Conservation (phyloP, 768 basidiomycete genomes). For the Russula emetica region DNA sequence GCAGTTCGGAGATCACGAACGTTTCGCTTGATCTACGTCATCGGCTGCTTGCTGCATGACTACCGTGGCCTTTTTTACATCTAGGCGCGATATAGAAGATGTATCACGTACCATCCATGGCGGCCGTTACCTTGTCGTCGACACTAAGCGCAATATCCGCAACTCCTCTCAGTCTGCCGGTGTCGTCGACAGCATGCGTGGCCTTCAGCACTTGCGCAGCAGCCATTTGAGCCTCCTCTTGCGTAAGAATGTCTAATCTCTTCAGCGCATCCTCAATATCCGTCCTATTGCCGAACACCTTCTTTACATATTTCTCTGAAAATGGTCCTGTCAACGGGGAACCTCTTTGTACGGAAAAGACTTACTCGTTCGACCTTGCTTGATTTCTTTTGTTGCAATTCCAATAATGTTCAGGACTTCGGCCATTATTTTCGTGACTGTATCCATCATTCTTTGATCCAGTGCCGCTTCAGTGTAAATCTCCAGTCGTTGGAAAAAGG, state of each 20-base stretch:
- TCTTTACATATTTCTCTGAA: slow-evolving; percentile 3
- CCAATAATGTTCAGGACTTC: background rate
- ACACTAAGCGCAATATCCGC: background rate
- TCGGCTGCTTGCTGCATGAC: background rate
- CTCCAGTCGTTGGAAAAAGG: background rate
- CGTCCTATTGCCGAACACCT: background rate
- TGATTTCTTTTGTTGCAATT: slow-evolving; percentile 1
- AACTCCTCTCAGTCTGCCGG: background rate
- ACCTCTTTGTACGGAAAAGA: too few species aligned
- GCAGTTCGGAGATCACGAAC: background rate
- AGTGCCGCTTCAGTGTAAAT: background rate
- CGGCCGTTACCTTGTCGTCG: too few species aligned
- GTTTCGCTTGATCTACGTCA: background rate
- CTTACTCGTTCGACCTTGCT: slow-evolving; percentile 1
- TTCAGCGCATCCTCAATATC: background rate
- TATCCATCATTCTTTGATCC: background rate
- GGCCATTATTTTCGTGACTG: background rate
- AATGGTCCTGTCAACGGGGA: background rate
- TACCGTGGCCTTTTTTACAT: background rate
- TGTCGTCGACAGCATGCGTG: background rate
- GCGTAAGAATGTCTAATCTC: background rate
- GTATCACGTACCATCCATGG: too few species aligned
- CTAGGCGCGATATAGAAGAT: background rate
- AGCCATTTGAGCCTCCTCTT: slow-evolving; percentile 2
- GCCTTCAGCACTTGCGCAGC: background rate